Evolutionary conservation across 1,139 yeast species (phyloP), one percentile per base, ranked within the genome.

Genomic region (Candida frijolesensis): DNA sequence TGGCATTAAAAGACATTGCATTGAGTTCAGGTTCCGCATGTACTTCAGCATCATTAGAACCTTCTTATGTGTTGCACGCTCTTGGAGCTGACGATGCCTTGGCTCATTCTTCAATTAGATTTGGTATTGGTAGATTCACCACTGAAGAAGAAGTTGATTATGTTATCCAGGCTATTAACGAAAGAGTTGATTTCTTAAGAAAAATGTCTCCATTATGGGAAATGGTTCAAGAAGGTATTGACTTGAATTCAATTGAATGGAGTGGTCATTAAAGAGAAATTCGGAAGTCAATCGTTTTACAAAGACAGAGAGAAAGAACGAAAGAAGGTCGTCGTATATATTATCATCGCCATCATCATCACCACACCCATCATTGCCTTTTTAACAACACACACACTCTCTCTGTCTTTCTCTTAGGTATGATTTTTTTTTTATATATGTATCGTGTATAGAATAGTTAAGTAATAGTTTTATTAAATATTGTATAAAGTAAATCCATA

Each of bases 151-250:
- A 94, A 72, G 83, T 94, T 52, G 98, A 95, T 65, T 94, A 91
- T 65, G 99, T 94, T 43, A 79, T 92, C 57, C 78, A 86, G 56
- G 96, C 97, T 22, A 91, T 94, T 54, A 79, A 83, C 50, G 92
- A 89, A 68, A 83, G 97, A 71, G 99, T 94, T 48, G 87, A 86
- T 55, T 91, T 90, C 71, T 80, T 94, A 66, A 83, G 99, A 70
- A 95, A 91, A 64, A 79, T 94, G 74, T 86, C 96, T 48, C 99
- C 99, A 49, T 79, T 94, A 60, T 94, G 98, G 98, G 99, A 94
- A 74, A 92, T 94, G 98, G 97, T 90, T 50, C 97, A 94, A 72
- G 99, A 94, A 59, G 99, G 99, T 58, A 92, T 94, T 64, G 99
- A 94, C 66, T 79, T 95, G 68, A 82, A 87, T 63, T 80, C 96